A percentile compares a stretch with the other conserved stretches of the same genome.
These are phyloP conservation scores for Setaria italica DNA, from an alignment of 202 grass and related monocot genomes.

Conservation along the genomic window DNA sequence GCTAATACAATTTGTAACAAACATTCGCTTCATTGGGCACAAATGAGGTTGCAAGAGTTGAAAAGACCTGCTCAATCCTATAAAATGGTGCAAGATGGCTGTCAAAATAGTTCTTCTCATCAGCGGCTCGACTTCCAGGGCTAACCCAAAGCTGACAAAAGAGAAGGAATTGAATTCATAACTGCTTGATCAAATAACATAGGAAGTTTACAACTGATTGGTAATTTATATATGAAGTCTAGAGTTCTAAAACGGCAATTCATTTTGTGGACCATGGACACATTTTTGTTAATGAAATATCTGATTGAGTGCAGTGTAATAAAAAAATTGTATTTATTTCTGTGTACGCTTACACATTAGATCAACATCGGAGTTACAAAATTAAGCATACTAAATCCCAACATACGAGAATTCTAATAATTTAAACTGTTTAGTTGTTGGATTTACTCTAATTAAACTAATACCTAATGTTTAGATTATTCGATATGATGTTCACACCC, in stretches of 20 bases:
- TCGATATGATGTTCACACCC: not conserved
- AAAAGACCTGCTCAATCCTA: constrained; percentile 91
- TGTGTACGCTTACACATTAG: constrained; percentile 14
- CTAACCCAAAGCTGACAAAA: constrained; percentile 93
- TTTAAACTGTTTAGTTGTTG: not conserved
- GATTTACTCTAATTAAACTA: constrained; percentile 1
- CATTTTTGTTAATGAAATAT: constrained; percentile 8
- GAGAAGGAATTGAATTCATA: constrained; percentile 27
- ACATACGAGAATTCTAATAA: constrained; percentile 15
- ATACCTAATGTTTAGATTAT: not conserved
- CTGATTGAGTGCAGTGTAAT: not conserved
- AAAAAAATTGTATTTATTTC: constrained; percentile 10
- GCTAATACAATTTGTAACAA: constrained; percentile 30
- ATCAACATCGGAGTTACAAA: constrained; percentile 2
- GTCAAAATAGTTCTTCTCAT: constrained; percentile 96
- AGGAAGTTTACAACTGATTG: constrained; percentile 27
- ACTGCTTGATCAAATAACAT: not conserved
- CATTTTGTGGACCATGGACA: constrained; percentile 3
- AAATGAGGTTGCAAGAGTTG: constrained; percentile 34
- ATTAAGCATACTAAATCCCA: constrained; percentile 3
- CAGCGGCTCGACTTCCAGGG: constrained; percentile 70
- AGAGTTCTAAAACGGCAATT: constrained; percentile 19
- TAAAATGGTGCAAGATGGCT: constrained; percentile 95
- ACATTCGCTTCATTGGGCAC: constrained; percentile 21
- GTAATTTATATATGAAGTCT: constrained; percentile 3